These are phyloP conservation scores for Xylaria sp. DNA, from an alignment of 2,329 filamentous ascomycete genomes.

Conservation along the genomic window DNA sequence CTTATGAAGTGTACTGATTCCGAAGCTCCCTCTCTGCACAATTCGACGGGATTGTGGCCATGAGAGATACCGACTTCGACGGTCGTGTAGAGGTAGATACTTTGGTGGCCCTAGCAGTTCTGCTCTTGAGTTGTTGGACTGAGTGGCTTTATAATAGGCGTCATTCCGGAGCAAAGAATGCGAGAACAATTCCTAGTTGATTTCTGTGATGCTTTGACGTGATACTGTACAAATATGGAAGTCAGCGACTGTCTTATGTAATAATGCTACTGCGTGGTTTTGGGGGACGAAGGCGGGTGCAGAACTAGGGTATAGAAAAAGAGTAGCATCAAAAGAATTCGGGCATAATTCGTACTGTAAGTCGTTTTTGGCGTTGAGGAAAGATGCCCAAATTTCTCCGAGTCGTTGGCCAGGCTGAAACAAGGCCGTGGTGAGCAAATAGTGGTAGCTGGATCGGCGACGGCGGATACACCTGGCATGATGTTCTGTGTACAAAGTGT, in stretches of 20 bases:
- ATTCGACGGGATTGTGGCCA: constrained; percentile 30
- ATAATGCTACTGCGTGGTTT: not conserved
- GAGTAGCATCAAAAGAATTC: not conserved
- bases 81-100: constrained; percentile 24
- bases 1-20: not conserved
- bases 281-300: not conserved
- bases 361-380: constrained; percentile 39
- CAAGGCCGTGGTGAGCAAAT: constrained; percentile 46
- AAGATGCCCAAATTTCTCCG: constrained; percentile 5
- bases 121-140: not conserved
- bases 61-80: constrained; percentile 29
- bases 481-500: constrained; percentile 40
- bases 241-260: constrained; percentile 12
- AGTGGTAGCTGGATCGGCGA: constrained; percentile 49
- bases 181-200: constrained; percentile 45
- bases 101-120: constrained; percentile 21
- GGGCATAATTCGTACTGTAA: constrained; percentile 31
- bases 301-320: too few relatives aligned
- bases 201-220: constrained; percentile 50
- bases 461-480: constrained; percentile 38
- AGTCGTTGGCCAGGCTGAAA: constrained; percentile 39
- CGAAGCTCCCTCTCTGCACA: constrained; percentile 27
- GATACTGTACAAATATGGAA: constrained; percentile 38
- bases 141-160: constrained; percentile 5
- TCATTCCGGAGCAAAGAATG: constrained; percentile 19